These are phyloP conservation scores for Auricularia heimuer DNA, from an alignment of 768 basidiomycete genomes.

Conservation along the genomic window DNA sequence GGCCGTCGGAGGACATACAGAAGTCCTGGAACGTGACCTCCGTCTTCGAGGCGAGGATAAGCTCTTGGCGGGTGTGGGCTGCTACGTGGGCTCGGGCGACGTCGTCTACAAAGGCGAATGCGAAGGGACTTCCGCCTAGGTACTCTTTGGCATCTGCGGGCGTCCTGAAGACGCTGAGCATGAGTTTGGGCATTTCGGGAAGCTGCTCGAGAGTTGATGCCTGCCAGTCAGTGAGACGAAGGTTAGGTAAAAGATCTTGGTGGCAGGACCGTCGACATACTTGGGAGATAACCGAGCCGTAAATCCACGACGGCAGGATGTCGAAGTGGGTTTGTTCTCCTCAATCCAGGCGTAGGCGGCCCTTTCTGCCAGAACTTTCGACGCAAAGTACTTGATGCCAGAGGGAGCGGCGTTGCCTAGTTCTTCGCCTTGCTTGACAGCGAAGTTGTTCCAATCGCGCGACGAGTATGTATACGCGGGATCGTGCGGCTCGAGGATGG, in stretches of 20 bases:
- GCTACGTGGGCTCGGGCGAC: not conserved
- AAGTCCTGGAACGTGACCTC: not conserved
- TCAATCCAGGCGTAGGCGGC: slow-evolving; percentile 14
- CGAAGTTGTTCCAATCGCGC: slow-evolving; percentile 4
- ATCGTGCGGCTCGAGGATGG: slow-evolving; percentile 16
- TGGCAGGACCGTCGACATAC: not conserved
- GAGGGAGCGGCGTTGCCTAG: not conserved
- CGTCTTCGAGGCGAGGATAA: not conserved
- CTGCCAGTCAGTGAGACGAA: not conserved
- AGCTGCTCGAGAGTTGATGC: not conserved
- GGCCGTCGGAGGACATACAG: not conserved
- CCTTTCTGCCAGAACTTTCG: slow-evolving; percentile 11
- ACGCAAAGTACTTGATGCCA: slow-evolving; percentile 4
- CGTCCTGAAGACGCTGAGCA: not conserved
- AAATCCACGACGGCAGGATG: slow-evolving; percentile 4
- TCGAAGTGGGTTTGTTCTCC: slow-evolving; percentile 10
- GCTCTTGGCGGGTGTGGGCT: not conserved
- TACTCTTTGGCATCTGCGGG: too few relatives aligned
- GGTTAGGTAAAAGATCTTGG: not conserved
- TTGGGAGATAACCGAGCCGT: not conserved
- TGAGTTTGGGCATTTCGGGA: not conserved
- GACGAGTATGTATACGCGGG: not conserved
- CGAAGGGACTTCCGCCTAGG: too few relatives aligned
- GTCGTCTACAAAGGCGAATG: not conserved
- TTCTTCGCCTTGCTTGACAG: not conserved